Evolutionary conservation across 1,284 basidiomycete species (phyloP).

Genomic region (Neolentinus lepideus): DNA sequence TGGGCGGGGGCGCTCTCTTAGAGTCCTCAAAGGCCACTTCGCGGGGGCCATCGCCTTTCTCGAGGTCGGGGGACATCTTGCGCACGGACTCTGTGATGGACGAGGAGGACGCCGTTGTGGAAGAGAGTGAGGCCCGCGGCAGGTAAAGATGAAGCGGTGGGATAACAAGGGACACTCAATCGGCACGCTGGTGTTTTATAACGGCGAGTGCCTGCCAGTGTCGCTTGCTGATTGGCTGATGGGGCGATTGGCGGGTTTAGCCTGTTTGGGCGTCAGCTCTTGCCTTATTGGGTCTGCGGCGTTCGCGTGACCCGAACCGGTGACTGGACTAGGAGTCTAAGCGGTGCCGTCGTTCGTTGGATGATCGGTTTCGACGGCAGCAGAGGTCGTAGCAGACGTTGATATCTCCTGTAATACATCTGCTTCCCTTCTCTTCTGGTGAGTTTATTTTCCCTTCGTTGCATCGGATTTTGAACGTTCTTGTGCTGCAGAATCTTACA

Average conservation of each 20-base stretch:
- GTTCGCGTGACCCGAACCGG: not conserved
- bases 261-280: not conserved
- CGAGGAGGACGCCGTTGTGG: not conserved
- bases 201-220: no score
- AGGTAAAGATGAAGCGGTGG: not conserved
- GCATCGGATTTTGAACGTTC: no score
- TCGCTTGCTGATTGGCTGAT: not conserved
- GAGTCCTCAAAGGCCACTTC: not conserved
- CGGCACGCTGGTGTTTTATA: not conserved
- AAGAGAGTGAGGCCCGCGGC: not conserved
- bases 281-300: not conserved
- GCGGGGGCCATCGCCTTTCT: not conserved
- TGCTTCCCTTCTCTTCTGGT: no score
- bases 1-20: not conserved
- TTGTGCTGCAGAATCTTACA: no score
- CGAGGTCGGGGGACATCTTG: not conserved
- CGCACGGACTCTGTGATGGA: not conserved
- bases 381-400: not conserved
- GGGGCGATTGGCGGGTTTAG: not conserved
- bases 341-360: not conserved
- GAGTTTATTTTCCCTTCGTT: no score
- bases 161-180: not conserved
- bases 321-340: not conserved
- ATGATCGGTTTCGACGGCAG: not conserved
- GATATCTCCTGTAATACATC: no score